These are phyloP conservation scores for Cryptosporidium bovis DNA, from an alignment of 169 alveolate genomes.

Conservation along the genomic window DNA sequence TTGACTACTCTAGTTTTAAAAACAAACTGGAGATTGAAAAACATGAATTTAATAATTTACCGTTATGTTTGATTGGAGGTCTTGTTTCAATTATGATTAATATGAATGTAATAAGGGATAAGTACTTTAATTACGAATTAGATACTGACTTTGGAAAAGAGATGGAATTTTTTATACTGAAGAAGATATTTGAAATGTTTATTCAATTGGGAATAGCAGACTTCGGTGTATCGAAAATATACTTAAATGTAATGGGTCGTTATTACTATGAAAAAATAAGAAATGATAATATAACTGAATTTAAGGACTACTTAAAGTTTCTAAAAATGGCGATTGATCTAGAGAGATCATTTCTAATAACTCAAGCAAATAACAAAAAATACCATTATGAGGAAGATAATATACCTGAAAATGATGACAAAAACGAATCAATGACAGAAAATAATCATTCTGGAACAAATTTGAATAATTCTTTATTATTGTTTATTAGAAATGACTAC, in stretches of 20 bases:
- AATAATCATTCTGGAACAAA: neutral
- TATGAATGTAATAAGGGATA: slow-evolving; percentile 31
- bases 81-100: slow-evolving; percentile 2
- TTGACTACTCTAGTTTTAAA: neutral
- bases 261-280: slow-evolving; percentile 15
- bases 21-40: neutral
- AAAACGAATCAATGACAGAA: neutral
- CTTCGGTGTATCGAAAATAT: neutral
- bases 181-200: slow-evolving; percentile 43
- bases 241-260: neutral
- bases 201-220: slow-evolving; percentile 8
- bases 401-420: neutral
- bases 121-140: neutral
- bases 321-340: slow-evolving; percentile 14
- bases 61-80: slow-evolving; percentile 20
- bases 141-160: neutral
- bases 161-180: slow-evolving; percentile 16
- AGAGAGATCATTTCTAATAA: slow-evolving; percentile 11
- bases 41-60: neutral
- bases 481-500: neutral
- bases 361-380: neutral
- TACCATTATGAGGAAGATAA: too few relatives aligned
- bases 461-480: slow-evolving; percentile 6
- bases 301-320: slow-evolving; percentile 33
- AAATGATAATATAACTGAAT: neutral